Base-by-base conservation (phyloP, 2,329 filamentous ascomycete species). In the Didymella exigua region DNA sequence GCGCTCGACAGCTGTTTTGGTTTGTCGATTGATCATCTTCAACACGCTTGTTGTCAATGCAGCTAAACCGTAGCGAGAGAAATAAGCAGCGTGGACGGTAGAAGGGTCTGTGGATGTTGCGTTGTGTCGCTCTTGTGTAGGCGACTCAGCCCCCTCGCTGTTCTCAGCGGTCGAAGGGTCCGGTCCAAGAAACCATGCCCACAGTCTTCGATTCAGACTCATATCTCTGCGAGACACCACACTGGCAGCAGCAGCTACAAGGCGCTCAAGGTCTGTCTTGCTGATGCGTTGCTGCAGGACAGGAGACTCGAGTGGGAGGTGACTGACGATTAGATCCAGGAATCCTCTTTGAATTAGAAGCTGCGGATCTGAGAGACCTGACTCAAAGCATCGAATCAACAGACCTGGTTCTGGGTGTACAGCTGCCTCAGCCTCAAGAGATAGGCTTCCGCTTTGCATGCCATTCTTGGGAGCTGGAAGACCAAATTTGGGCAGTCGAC, bases 181-280 rank as follows among this genome's bases (percentile, higher is more conserved):
- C 2, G 93, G 93, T 0, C 95, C 95, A 2, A 99, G 81, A 57
- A 98, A 87, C 95, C 95, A 99, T 37, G 90, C 86, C 92, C 93
- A 98, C n/a, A 99, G 78, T 31, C 95, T 86, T 65, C 95, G 83
- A 72, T 99, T 99, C 43, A 99, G 79, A 70, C 93, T 96, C 95
- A 99, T 99, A 61, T 99, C 95, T 75, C 93, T 86, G 44, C 95
- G 85, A 18, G 87, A 87, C 1, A 98, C 91, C 18, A 99, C 93
- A 1, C 90, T 87, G n/a, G 87, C 87, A 5, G 93, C 93, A 14
- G 93, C 90, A 54, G 87, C 84, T 27, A 97, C 83, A 2, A 99
- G 81, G 2, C 91, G 84, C 69, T 96, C 88, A 16, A 97, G 79
- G 68, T 99, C 96, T 29, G 84, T 83, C 5, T 82, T 73, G 56